Evolutionary conservation across 2,329 filamentous ascomycete genomes (phyloP).

Genomic region (Elsinoe necatrix): DNA sequence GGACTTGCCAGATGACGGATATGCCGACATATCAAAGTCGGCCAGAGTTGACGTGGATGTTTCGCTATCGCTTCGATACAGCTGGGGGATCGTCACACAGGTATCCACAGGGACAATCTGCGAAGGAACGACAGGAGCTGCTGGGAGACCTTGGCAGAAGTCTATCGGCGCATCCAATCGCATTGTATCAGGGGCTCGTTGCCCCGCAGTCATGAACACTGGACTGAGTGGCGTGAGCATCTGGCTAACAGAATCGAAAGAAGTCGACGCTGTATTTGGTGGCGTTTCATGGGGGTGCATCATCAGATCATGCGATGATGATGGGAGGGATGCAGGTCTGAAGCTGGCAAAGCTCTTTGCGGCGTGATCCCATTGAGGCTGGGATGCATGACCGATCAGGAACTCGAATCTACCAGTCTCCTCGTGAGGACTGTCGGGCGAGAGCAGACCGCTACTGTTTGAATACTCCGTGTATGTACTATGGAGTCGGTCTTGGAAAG

Average conservation of each 20-base stretch:
- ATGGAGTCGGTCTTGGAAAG: background rate
- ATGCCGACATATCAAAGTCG: background rate
- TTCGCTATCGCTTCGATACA: background rate
- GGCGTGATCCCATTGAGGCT: background rate
- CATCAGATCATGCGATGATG: background rate
- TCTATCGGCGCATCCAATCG: background rate
- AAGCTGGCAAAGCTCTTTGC: background rate
- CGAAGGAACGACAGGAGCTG: background rate
- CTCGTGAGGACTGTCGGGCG: background rate
- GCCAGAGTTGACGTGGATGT: background rate
- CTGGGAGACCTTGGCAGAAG: background rate
- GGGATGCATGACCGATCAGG: background rate
- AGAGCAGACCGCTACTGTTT: background rate
- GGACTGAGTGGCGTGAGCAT: constrained; percentile 60
- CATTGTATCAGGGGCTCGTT: constrained; percentile 19
- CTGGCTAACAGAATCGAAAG: constrained; percentile 26
- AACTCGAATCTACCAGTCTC: background rate
- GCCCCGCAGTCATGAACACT: constrained; percentile 43
- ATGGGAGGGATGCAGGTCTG: background rate
- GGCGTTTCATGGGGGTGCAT: background rate
- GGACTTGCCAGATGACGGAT: background rate
- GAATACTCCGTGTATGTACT: background rate
- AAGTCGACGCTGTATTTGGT: constrained; percentile 4
- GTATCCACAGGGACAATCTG: background rate
- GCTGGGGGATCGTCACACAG: background rate